These are phyloP conservation scores for Lactifluus pinguis DNA, from an alignment of 768 basidiomycete species.

Conservation along the genomic window DNA sequence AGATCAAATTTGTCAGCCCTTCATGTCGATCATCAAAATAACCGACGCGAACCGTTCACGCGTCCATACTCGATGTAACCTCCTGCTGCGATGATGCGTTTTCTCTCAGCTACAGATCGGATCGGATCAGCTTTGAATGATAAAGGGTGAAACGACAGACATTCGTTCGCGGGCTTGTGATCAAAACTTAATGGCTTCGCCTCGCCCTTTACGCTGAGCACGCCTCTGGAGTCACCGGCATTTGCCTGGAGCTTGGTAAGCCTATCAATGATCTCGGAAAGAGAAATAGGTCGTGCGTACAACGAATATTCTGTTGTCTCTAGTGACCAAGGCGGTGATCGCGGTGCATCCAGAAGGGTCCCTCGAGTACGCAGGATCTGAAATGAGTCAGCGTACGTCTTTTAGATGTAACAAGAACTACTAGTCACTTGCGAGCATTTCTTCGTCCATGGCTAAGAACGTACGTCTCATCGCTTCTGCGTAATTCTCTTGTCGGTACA, in stretches of 20 bases:
- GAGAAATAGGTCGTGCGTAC: slow-evolving; percentile 36
- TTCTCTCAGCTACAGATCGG: slow-evolving; percentile 55
- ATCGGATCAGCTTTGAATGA: slow-evolving; percentile 5
- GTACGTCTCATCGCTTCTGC: slow-evolving; percentile 74
- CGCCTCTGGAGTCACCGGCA: slow-evolving; percentile 91
- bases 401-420: neutral
- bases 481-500: slow-evolving; percentile 64
- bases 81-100: slow-evolving; percentile 81
- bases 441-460: slow-evolving; percentile 92
- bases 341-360: slow-evolving; percentile 98
- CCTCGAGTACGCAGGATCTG: slow-evolving; percentile 77
- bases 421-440: slow-evolving; percentile 69
- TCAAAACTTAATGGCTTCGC: slow-evolving; percentile 87
- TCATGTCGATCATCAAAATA: neutral
- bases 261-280: neutral
- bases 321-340: slow-evolving; percentile 76
- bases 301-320: slow-evolving; percentile 69
- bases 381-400: neutral
- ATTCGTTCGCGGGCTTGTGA: slow-evolving; percentile 87
- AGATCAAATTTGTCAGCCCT: slow-evolving; percentile 3
- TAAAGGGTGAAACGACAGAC: slow-evolving; percentile 34
- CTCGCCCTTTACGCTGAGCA: slow-evolving; percentile 75
- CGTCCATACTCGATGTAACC: slow-evolving; percentile 96
- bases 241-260: slow-evolving; percentile 59
- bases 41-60: slow-evolving; percentile 66